phyloP scores from a whole-genome alignment of 305 asterid genomes.

The Solanum hybrid region DNA sequence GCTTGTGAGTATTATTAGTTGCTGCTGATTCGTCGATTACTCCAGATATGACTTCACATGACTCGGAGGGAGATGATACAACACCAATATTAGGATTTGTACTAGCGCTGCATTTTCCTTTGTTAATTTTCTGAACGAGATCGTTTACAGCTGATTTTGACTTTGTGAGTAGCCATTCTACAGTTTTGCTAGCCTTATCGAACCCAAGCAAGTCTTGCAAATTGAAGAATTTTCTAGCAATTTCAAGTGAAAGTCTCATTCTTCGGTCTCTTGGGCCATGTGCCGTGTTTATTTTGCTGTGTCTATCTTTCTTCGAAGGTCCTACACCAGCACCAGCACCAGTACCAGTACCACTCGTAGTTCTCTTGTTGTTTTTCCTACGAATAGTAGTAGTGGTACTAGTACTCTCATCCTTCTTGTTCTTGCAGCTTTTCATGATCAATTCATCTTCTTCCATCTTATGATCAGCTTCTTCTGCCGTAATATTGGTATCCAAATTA shows the following conservation, averaged over 20 bases:
- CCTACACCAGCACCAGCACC: not conserved
- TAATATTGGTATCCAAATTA: not conserved
- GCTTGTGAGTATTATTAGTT: not conserved
- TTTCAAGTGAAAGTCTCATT: slow-evolving; percentile 31
- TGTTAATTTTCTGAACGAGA: not conserved
- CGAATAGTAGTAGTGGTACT: not conserved
- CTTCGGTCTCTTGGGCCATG: slow-evolving; percentile 39
- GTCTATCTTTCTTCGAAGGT: slow-evolving; percentile 28
- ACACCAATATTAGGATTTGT: not conserved
- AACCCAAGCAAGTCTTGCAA: slow-evolving; percentile 35
- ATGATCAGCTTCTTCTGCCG: not conserved
- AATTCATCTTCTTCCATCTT: not conserved
- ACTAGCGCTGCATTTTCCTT: not conserved
- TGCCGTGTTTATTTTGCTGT: slow-evolving; percentile 37
- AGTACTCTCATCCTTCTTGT: not conserved
- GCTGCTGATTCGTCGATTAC: slow-evolving; percentile 10
- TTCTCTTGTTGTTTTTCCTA: slow-evolving; percentile 4
- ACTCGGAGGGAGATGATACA: slow-evolving; percentile 23
- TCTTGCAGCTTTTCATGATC: not conserved
- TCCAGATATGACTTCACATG: slow-evolving; percentile 27
- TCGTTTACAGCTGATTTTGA: slow-evolving; percentile 21
- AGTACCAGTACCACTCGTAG: not conserved
- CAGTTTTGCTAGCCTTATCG: slow-evolving; percentile 37
- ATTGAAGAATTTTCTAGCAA: slow-evolving; percentile 28
- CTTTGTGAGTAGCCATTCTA: slow-evolving; percentile 30